Evolutionary conservation across 2,329 filamentous ascomycete genomes (phyloP).

Genomic region (Epicoccum sorghinum): DNA sequence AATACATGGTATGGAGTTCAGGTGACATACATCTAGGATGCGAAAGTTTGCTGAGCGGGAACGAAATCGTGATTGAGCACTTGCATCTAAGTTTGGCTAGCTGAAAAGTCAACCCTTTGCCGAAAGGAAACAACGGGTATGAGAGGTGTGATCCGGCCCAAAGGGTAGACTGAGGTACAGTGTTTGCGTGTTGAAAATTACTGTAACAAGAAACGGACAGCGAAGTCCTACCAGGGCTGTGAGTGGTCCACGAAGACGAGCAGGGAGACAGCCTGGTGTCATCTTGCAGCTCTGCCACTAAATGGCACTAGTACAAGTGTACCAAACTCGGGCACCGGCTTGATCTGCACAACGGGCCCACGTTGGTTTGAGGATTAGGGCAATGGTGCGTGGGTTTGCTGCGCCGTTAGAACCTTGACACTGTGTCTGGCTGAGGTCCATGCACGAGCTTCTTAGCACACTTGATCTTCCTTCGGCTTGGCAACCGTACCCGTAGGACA

Average conservation of each 20-base stretch:
- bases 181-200: conserved; percentile 29
- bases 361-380: conserved; percentile 25
- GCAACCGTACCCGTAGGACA: background rate
- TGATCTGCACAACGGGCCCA: conserved; percentile 45
- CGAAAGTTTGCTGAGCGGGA: conserved; percentile 27
- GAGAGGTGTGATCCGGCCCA: conserved; percentile 21
- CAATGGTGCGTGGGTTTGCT: conserved; percentile 33
- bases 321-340: conserved; percentile 22
- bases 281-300: conserved; percentile 32
- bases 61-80: conserved; percentile 29
- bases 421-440: conserved; percentile 29
- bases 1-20: conserved; percentile 20
- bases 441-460: conserved; percentile 22
- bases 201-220: conserved; percentile 6
- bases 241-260: conserved; percentile 17
- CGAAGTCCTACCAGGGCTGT: conserved; percentile 17
- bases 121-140: conserved; percentile 25
- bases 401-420: conserved; percentile 33
- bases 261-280: conserved; percentile 15
- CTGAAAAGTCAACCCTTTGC: conserved; percentile 29
- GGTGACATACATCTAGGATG: conserved; percentile 29
- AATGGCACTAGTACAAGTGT: conserved; percentile 28
- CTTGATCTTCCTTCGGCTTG: conserved; percentile 10
- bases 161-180: conserved; percentile 32
- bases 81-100: conserved; percentile 31